A percentile compares a stretch with the other conserved stretches of the same genome.
phyloP scores from a whole-genome alignment of 352 stramenopile genomes.

The Pythium dissimile region DNA sequence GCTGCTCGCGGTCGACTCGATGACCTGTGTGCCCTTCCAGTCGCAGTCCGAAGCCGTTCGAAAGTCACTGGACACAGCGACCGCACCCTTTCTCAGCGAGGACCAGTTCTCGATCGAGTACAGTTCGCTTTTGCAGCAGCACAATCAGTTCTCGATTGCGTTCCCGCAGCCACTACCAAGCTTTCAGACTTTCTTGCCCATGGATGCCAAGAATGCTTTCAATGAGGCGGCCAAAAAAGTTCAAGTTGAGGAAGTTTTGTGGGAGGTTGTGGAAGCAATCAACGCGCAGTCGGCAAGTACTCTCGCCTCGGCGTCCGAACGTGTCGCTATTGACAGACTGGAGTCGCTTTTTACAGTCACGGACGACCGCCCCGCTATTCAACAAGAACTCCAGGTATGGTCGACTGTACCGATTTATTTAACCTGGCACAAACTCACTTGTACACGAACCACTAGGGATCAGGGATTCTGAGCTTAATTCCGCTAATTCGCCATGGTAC shows the following conservation, averaged over 20 bases:
- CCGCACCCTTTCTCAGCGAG: slow-evolving; percentile 8
- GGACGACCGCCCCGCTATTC: slow-evolving; percentile 52
- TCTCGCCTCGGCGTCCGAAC: slow-evolving; percentile 43
- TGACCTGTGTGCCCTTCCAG: slow-evolving; percentile 44
- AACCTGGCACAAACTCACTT: too few relatives aligned
- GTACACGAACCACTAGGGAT: slow-evolving; percentile 33
- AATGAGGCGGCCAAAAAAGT: background rate
- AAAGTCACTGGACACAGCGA: slow-evolving; percentile 31
- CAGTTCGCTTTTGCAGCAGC: background rate
- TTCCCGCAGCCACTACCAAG: background rate
- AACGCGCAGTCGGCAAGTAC: slow-evolving; percentile 13
- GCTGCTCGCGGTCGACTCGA: slow-evolving; percentile 59
- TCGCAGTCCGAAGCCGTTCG: slow-evolving; percentile 34
- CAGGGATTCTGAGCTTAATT: slow-evolving; percentile 66
- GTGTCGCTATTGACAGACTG: slow-evolving; percentile 42
- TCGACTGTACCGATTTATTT: background rate
- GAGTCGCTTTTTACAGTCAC: slow-evolving; percentile 36
- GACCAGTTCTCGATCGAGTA: slow-evolving; percentile 17
- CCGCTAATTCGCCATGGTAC: slow-evolving; percentile 70
- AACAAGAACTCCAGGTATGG: slow-evolving; percentile 53
- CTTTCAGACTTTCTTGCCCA: background rate
- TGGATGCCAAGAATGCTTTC: background rate
- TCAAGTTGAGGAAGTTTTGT: slow-evolving; percentile 7
- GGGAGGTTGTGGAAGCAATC: slow-evolving; percentile 16
- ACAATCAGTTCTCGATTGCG: background rate